Conservation (phyloP, 2,329 filamentous ascomycete genomes). For the Ophiostoma australiae region DNA sequence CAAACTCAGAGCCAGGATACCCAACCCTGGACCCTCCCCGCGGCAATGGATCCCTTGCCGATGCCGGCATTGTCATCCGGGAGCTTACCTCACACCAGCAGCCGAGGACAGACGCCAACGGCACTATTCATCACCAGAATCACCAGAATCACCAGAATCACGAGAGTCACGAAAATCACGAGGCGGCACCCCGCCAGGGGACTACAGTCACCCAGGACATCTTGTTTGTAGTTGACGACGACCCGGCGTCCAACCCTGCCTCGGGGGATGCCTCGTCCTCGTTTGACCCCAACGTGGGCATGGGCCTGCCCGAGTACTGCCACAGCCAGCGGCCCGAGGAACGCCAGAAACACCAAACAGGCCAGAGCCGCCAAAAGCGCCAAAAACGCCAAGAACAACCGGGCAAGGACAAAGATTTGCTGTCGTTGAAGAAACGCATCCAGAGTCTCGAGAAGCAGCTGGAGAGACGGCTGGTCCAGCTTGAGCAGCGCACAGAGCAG, state of each 20-base stretch:
- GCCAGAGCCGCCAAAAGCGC: background rate
- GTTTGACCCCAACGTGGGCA: background rate
- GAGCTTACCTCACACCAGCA: background rate
- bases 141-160: too few relatives aligned
- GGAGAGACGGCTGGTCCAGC: background rate
- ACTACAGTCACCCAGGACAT: background rate
- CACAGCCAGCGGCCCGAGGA: background rate
- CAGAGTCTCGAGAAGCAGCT: background rate
- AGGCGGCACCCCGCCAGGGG: too few relatives aligned
- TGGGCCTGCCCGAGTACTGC: background rate
- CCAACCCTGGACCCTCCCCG: background rate
- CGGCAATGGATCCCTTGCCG: background rate
- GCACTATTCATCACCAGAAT: too few relatives aligned
- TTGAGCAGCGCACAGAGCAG: background rate
- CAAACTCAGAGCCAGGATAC: background rate
- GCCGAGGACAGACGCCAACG: too few relatives aligned
- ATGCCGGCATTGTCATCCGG: conserved; percentile 1
- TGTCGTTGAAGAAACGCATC: background rate
- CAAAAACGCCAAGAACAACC: background rate
- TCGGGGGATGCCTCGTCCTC: background rate
- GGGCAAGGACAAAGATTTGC: background rate
- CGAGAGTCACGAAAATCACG: too few relatives aligned
- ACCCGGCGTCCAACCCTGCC: background rate
- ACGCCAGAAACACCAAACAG: background rate
- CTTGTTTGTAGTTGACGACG: background rate